Evolutionary conservation across 352 stramenopile species (phyloP).

Genomic region (Phytophthora sp.): DNA sequence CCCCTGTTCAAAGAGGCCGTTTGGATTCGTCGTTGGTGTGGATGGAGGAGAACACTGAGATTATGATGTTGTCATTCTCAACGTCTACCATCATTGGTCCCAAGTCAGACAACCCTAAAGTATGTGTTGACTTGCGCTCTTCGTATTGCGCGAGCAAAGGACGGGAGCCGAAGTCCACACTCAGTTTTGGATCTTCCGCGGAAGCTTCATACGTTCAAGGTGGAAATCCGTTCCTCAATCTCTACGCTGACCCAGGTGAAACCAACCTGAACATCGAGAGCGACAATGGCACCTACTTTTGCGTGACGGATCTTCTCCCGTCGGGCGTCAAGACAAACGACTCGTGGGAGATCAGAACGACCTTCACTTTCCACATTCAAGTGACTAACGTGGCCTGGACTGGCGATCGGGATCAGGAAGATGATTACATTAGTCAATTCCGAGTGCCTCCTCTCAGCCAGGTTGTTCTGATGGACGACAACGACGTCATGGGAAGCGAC

Average conservation of each 20-base stretch:
- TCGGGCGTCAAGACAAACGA: slow-evolving; percentile 60
- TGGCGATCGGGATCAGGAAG: slow-evolving; percentile 23
- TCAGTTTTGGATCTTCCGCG: slow-evolving; percentile 49
- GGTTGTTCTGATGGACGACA: slow-evolving; percentile 66
- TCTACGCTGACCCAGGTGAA: slow-evolving; percentile 67
- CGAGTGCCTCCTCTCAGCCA: slow-evolving; percentile 59
- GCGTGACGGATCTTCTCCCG: slow-evolving; percentile 68
- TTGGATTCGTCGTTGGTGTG: slow-evolving; percentile 80
- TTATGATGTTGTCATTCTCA: slow-evolving; percentile 78
- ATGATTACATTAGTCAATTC: slow-evolving; percentile 32
- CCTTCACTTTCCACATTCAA: slow-evolving; percentile 82
- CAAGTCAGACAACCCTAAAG: slow-evolving; percentile 64
- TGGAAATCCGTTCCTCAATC: slow-evolving; percentile 78
- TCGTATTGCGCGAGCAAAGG: slow-evolving; percentile 59
- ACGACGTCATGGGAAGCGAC: slow-evolving; percentile 59
- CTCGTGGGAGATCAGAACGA: slow-evolving; percentile 70
- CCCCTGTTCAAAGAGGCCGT: slow-evolving; percentile 42
- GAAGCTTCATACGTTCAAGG: slow-evolving; percentile 70
- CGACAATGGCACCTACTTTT: slow-evolving; percentile 80
- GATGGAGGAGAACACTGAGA: slow-evolving; percentile 70
- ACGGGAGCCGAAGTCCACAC: slow-evolving; percentile 45
- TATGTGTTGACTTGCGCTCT: slow-evolving; percentile 74
- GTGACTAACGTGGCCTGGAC: slow-evolving; percentile 61
- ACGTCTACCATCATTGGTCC: slow-evolving; percentile 75
- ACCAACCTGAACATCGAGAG: slow-evolving; percentile 51